Conservation (phyloP, 768 basidiomycete genomes). For the Auriscalpium microsporum region DNA sequence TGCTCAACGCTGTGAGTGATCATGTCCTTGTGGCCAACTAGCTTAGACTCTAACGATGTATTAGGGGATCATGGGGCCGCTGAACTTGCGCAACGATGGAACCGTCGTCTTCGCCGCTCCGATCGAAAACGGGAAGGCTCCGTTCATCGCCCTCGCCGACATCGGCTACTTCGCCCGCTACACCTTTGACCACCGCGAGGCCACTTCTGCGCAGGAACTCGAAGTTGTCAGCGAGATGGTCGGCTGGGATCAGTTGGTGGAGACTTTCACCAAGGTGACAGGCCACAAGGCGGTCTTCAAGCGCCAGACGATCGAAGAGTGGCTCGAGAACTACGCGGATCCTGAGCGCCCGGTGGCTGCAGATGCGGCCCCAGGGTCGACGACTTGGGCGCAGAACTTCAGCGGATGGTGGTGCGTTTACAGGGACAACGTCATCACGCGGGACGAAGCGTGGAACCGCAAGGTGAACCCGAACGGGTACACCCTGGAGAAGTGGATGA, state of each 20-base stretch:
- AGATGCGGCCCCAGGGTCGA: too few species aligned
- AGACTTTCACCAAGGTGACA: neutral
- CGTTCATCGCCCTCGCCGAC: neutral
- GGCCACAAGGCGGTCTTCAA: neutral
- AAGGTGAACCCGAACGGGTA: conserved; percentile 28
- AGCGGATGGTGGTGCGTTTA: conserved; percentile 10
- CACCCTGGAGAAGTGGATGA: conserved; percentile 17
- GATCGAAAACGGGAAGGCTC: neutral
- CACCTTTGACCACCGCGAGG: neutral
- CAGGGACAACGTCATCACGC: conserved; percentile 25
- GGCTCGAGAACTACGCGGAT: too few species aligned
- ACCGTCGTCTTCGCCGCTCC: neutral
- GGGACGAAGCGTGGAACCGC: conserved; percentile 37
- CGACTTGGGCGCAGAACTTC: conserved; percentile 26
- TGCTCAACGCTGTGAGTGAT: conserved; percentile 26
- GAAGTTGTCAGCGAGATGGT: neutral
- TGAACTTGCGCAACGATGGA: neutral
- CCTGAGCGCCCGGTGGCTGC: too few species aligned
- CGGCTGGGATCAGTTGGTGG: neutral
- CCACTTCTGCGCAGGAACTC: neutral
- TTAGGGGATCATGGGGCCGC: neutral
- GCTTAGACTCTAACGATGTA: too few species aligned
- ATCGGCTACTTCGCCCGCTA: neutral
- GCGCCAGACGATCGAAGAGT: neutral
- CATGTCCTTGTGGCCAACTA: neutral